Evolutionary conservation across 129 eudicot species (phyloP), one percentile per base, ranked within the genome.

Genomic region (Tagetes erecta): DNA sequence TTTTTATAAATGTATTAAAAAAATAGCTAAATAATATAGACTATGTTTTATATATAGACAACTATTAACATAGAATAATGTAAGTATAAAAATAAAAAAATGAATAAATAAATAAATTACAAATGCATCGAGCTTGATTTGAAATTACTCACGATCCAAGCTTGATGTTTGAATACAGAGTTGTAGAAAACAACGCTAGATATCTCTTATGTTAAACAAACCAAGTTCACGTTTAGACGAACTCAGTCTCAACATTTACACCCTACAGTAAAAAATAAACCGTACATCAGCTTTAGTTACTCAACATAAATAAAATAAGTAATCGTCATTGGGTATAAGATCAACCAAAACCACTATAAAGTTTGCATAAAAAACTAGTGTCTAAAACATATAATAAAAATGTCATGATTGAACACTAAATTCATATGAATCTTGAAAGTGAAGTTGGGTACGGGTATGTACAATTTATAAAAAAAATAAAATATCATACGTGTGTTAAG

Each of bases 381-480:
- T 58, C 3, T 33, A 59, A 3, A 59, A 59, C 40, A 33, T 20
- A 20, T 20, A 20, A 20, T 20, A 20, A 20, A 33, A 59, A 33
- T 59, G 14, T 8, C 51, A 39, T 34, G 41, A 59, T 33, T 59
- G 41, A 59, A 33, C 38, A 8, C 65, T 39, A 30, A 71, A 39
- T 56, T 14, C 57, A 78, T 63, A 47, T 78, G 44, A 64, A 78
- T 51, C 27, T 8, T 51, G 55, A 71, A 71, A 71, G 45, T 67
- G 73, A 53, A 78, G 77, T 78, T 78, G 77, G 82, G 82, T 72
- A 79, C 78, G 82, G 78, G 67, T 72, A 41, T 71, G 82, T 72
- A 79, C 82, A 52, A 41, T 36, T 36, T 20, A 20, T 20, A 20
- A 20, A 20, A 20, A 20, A 20, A 20, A 20, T 20, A 20, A 20